phyloP scores from a whole-genome alignment of 139 green algal genomes.

The Tetradesmus obliquus region DNA sequence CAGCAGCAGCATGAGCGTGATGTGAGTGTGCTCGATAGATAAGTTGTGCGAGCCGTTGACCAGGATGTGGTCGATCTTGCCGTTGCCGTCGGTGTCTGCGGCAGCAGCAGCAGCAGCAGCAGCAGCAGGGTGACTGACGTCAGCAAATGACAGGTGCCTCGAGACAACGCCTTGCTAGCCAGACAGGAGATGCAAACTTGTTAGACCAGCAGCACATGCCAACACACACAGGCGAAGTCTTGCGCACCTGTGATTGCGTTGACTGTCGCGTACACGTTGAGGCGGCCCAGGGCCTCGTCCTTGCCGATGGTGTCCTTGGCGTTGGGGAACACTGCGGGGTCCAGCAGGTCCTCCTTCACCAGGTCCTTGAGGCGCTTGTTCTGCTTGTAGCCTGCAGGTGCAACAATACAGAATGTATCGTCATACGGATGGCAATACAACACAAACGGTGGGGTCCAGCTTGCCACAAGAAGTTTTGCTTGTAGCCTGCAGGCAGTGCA shows the following conservation, averaged over 20 bases:
- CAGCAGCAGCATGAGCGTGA: neutral
- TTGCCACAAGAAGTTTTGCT: too few species aligned
- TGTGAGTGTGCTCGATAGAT: neutral
- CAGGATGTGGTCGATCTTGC: too few species aligned
- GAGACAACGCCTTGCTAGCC: too few species aligned
- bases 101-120: too few species aligned
- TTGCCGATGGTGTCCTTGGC: neutral
- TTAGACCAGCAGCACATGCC: neutral
- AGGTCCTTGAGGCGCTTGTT: neutral
- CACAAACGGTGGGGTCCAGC: too few species aligned
- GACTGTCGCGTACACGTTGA: neutral
- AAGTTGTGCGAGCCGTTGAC: too few species aligned
- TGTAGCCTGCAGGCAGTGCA: too few species aligned
- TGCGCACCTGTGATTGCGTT: neutral
- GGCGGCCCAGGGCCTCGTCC: neutral
- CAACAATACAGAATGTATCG: neutral
- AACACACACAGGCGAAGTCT: too few species aligned
- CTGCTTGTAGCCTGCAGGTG: neutral
- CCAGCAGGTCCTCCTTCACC: neutral
- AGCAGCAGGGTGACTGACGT: neutral
- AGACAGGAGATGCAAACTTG: too few species aligned
- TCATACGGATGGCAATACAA: too few species aligned
- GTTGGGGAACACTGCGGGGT: conserved; percentile 14
- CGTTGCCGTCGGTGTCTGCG: too few species aligned
- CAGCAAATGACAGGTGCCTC: too few species aligned